Evolutionary conservation across 2,329 filamentous ascomycete genomes (phyloP).

Genomic region (Fusarium albosuccineum): DNA sequence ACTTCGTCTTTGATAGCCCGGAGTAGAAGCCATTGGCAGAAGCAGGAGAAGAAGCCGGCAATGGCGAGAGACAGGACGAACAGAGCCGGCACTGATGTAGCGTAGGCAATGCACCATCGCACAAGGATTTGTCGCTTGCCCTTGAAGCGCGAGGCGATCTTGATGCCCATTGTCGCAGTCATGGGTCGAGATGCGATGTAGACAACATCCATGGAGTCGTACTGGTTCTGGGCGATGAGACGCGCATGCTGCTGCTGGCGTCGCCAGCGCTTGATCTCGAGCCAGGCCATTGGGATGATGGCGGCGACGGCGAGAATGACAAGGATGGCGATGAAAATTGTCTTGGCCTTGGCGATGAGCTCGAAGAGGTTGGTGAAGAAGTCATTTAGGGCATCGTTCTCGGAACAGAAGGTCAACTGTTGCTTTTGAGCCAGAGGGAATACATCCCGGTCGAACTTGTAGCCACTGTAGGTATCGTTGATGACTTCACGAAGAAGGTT

Average conservation of each 20-base stretch:
- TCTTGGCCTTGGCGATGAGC: conserved; percentile 76
- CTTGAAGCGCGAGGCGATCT: conserved; percentile 74
- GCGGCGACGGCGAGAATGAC: conserved; percentile 77
- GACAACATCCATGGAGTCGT: conserved; percentile 87
- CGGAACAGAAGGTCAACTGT: conserved; percentile 86
- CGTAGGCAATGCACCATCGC: conserved; percentile 88
- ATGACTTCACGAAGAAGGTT: conserved; percentile 81
- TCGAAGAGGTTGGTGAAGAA: conserved; percentile 84
- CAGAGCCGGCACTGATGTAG: conserved; percentile 86
- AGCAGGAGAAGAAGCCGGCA: conserved; percentile 84
- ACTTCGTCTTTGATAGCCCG: conserved; percentile 79
- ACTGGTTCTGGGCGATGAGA: conserved; percentile 73
- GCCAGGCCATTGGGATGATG: conserved; percentile 83
- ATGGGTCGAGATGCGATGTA: conserved; percentile 88
- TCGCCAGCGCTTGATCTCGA: conserved; percentile 83
- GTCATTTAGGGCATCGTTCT: conserved; percentile 82
- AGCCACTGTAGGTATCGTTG: conserved; percentile 77
- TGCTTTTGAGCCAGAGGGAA: conserved; percentile 90
- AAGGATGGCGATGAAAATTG: conserved; percentile 82
- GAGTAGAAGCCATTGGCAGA: conserved; percentile 86
- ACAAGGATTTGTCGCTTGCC: conserved; percentile 77
- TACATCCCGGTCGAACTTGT: conserved; percentile 80
- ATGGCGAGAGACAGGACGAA: conserved; percentile 87
- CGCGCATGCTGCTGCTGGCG: conserved; percentile 77
- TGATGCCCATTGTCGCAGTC: conserved; percentile 79